phyloP scores from a whole-genome alignment of 1,284 basidiomycete genomes.

The Ganoderma meredithae region DNA sequence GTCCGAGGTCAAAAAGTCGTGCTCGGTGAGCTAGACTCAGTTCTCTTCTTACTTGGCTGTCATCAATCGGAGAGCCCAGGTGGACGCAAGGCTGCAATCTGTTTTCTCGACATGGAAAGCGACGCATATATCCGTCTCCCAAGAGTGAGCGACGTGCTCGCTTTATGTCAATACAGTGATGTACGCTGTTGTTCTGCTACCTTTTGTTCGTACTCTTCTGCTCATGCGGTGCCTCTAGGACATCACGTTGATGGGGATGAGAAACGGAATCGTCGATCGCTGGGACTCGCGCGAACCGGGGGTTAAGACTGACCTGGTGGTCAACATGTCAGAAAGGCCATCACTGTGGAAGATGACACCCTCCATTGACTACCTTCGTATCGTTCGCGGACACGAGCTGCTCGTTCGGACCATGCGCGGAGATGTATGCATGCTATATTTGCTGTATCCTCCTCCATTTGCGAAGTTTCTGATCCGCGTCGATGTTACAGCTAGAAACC shows the following conservation, averaged over 20 bases:
- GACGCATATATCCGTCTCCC: conserved; percentile 20
- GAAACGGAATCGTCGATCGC: conserved; percentile 24
- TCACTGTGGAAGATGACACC: conserved; percentile 39
- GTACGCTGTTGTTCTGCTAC: neutral
- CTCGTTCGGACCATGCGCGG: conserved; percentile 68
- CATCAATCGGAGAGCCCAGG: conserved; percentile 6
- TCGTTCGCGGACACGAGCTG: conserved; percentile 58
- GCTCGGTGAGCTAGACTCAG: conserved; percentile 17
- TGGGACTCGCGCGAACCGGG: conserved; percentile 27
- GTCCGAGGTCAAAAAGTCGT: conserved; percentile 16
- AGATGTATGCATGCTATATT: conserved; percentile 49
- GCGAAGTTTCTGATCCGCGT: too few species aligned
- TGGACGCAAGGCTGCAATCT: conserved; percentile 21
- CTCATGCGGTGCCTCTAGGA: conserved; percentile 9
- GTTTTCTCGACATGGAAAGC: conserved; percentile 20
- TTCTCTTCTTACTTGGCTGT: neutral
- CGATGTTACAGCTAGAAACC: conserved; percentile 56
- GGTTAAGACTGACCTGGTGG: conserved; percentile 16
- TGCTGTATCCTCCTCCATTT: neutral
- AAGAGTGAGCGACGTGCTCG: conserved; percentile 25
- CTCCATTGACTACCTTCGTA: conserved; percentile 44
- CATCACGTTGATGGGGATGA: conserved; percentile 26
- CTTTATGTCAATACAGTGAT: conserved; percentile 20
- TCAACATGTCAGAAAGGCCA: conserved; percentile 42
- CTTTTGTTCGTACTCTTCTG: too few species aligned